Evolutionary conservation across 2,329 filamentous ascomycete genomes (phyloP).

Genomic region (Colletotrichum abscissum): DNA sequence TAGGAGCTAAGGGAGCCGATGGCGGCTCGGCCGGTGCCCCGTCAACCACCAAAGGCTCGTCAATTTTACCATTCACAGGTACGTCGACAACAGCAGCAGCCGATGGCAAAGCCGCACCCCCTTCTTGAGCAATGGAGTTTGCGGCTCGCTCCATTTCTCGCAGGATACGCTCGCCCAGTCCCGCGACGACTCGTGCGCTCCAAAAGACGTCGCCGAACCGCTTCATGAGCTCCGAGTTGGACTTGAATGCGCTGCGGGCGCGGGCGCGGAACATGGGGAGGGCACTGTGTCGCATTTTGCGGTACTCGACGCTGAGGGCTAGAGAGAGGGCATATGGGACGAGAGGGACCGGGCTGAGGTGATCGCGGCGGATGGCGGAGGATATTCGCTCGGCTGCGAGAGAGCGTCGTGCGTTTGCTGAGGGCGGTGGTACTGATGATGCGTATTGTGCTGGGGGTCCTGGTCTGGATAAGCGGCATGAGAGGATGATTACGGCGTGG

Average conservation of each 20-base stretch:
- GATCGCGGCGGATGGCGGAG: constrained; percentile 63
- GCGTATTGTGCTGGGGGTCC: constrained; percentile 51
- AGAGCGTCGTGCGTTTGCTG: constrained; percentile 66
- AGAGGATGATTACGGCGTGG: constrained; percentile 72
- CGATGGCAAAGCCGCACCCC: neutral
- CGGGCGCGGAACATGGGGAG: constrained; percentile 68
- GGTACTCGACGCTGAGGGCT: constrained; percentile 70
- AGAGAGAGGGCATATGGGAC: constrained; percentile 72
- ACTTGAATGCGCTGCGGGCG: constrained; percentile 65
- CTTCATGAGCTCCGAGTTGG: constrained; percentile 64
- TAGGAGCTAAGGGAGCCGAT: neutral
- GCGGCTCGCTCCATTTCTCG: constrained; percentile 67
- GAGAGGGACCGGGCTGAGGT: constrained; percentile 65
- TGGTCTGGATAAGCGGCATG: constrained; percentile 63
- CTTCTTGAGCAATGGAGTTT: constrained; percentile 49
- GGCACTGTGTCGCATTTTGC: constrained; percentile 71
- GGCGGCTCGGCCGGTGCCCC: constrained; percentile 33
- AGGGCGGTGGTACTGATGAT: constrained; percentile 55
- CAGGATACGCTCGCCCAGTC: constrained; percentile 65
- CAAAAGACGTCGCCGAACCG: constrained; percentile 68
- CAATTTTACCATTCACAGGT: neutral
- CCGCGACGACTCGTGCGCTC: constrained; percentile 65
- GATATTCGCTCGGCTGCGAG: constrained; percentile 69
- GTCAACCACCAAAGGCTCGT: neutral
- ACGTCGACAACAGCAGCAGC: constrained; percentile 15